These are phyloP conservation scores for Kodamaea suecica DNA, from an alignment of 1,139 yeast genomes.

Conservation along the genomic window DNA sequence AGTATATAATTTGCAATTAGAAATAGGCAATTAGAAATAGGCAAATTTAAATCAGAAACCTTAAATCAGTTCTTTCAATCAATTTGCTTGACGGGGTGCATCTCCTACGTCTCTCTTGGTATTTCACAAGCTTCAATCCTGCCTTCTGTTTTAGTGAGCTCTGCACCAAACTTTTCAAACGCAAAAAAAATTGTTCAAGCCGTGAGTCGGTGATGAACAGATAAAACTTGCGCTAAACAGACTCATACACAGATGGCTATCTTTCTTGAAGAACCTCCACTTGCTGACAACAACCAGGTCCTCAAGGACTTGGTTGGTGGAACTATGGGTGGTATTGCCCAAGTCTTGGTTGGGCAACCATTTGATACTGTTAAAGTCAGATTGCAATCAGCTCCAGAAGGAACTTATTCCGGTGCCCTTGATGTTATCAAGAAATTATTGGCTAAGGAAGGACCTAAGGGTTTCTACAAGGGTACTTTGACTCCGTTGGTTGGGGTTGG, in stretches of 20 bases:
- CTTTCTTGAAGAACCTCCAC: conserved; percentile 48
- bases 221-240: too few relatives aligned
- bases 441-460: conserved; percentile 71
- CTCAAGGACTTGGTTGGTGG: conserved; percentile 84
- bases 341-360: conserved; percentile 94
- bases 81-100: too few relatives aligned
- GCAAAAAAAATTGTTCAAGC: conserved; percentile 1
- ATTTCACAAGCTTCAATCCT: too few relatives aligned
- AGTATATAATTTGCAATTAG: too few relatives aligned
- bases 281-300: conserved; percentile 51
- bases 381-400: conserved; percentile 79
- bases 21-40: too few relatives aligned
- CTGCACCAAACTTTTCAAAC: too few relatives aligned
- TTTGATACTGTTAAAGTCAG: conserved; percentile 93
- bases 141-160: too few relatives aligned
- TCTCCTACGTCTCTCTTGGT: too few relatives aligned
- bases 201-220: neutral
- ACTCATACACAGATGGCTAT: conserved; percentile 28
- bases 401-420: conserved; percentile 67
- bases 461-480: conserved; percentile 84
- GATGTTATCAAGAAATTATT: conserved; percentile 73
- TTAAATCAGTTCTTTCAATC: too few relatives aligned
- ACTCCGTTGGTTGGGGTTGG: conserved; percentile 90
- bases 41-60: too few relatives aligned
- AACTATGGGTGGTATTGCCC: conserved; percentile 91